Evolutionary conservation across 2,329 filamentous ascomycete species (phyloP).

Genomic region (Stagonosporopsis tanaceti): DNA sequence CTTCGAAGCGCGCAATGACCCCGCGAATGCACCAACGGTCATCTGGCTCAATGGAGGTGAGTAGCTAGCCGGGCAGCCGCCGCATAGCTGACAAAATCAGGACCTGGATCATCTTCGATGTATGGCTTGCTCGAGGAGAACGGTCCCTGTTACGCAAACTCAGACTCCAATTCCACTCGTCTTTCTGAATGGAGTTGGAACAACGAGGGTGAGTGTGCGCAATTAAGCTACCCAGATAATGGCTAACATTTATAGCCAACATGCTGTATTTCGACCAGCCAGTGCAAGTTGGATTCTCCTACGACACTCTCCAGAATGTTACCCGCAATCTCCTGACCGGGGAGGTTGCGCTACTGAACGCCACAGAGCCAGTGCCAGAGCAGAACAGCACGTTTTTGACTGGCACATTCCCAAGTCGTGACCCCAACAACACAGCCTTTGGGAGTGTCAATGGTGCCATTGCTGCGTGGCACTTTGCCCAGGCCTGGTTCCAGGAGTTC

Average conservation of each 20-base stretch:
- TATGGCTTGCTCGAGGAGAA: slow-evolving; percentile 31
- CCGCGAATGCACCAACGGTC: slow-evolving; percentile 25
- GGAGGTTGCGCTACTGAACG: slow-evolving; percentile 23
- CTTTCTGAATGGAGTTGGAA: slow-evolving; percentile 36
- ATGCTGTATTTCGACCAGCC: slow-evolving; percentile 73
- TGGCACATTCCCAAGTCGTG: slow-evolving; percentile 26
- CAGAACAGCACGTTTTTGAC: slow-evolving; percentile 31
- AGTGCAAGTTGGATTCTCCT: slow-evolving; percentile 65
- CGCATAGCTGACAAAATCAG: neutral
- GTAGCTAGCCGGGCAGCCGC: neutral
- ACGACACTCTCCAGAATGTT: slow-evolving; percentile 42
- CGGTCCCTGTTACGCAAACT: slow-evolving; percentile 26
- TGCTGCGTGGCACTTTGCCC: slow-evolving; percentile 31
- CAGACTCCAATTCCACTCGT: slow-evolving; percentile 29
- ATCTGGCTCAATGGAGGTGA: slow-evolving; percentile 27
- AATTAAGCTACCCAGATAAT: no score
- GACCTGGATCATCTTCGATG: slow-evolving; percentile 29
- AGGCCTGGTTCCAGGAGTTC: slow-evolving; percentile 35
- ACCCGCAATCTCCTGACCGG: slow-evolving; percentile 28
- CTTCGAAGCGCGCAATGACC: slow-evolving; percentile 31
- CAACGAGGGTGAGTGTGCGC: slow-evolving; percentile 28
- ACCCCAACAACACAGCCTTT: slow-evolving; percentile 28
- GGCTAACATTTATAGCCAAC: slow-evolving; percentile 23
- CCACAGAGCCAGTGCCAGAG: slow-evolving; percentile 21
- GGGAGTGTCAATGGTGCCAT: slow-evolving; percentile 29